A percentile compares a stretch with the other conserved stretches of the same genome.
These are phyloP conservation scores for Adansonia digitata DNA, from an alignment of 345 rosid species.

Conservation along the genomic window DNA sequence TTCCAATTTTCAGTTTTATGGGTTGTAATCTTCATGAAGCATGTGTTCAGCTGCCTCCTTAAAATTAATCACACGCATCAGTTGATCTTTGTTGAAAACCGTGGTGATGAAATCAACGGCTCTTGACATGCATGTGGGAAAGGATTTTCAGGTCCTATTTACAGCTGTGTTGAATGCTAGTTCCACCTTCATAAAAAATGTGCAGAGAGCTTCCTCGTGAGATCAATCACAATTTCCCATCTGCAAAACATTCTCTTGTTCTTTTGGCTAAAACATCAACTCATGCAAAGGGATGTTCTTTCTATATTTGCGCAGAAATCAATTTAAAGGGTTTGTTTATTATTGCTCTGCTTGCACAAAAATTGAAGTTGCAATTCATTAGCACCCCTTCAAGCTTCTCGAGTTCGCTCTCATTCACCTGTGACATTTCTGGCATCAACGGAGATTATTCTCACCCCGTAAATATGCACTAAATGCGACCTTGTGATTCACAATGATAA, in stretches of 20 bases:
- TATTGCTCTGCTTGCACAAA: neutral
- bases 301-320: neutral
- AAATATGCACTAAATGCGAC: neutral
- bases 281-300: neutral
- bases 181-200: neutral
- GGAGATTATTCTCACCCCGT: constrained; percentile 15
- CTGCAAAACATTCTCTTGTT: constrained; percentile 20
- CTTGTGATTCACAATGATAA: too few species aligned
- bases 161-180: constrained; percentile 14
- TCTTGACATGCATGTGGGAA: constrained; percentile 16
- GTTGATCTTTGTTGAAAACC: neutral
- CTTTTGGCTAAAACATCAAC: neutral
- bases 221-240: constrained; percentile 13
- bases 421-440: constrained; percentile 15
- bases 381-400: neutral
- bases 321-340: neutral
- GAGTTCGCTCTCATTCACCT: neutral
- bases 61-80: neutral
- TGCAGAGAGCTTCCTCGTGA: constrained; percentile 15
- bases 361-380: neutral
- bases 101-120: neutral
- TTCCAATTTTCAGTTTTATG: too few species aligned
- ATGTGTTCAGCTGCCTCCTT: too few species aligned
- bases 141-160: constrained; percentile 2
- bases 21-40: too few species aligned